Conservation (phyloP, 768 basidiomycete species). For the Gyrodon lividus region DNA sequence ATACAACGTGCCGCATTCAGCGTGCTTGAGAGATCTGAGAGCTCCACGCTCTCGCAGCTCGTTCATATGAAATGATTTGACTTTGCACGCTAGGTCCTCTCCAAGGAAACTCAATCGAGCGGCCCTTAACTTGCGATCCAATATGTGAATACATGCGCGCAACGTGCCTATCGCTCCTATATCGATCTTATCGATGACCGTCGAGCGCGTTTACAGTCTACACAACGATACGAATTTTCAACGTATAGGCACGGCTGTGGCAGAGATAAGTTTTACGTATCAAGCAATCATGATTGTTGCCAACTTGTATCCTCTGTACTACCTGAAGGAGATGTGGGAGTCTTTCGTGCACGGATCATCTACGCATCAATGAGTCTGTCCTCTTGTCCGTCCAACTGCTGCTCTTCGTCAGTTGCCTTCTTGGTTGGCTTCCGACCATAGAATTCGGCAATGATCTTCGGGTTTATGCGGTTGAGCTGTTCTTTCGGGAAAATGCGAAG, state of each 20-base stretch:
- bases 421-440: slow-evolving; percentile 81
- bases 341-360: slow-evolving; percentile 15
- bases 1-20: background rate
- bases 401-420: slow-evolving; percentile 53
- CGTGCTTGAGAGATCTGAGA: background rate
- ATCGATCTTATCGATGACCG: slow-evolving; percentile 22
- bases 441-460: slow-evolving; percentile 93
- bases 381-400: slow-evolving; percentile 27
- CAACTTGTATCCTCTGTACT: background rate
- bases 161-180: slow-evolving; percentile 5
- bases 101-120: background rate
- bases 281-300: background rate
- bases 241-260: background rate
- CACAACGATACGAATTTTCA: background rate
- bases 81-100: background rate
- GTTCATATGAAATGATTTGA: background rate
- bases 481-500: slow-evolving; percentile 99
- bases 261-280: slow-evolving; percentile 1
- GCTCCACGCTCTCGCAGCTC: background rate
- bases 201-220: no score
- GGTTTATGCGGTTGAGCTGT: slow-evolving; percentile 95
- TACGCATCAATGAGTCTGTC: slow-evolving; percentile 70
- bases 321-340: background rate
- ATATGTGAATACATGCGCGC: background rate
- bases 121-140: background rate